A percentile compares a stretch with the other conserved stretches of the same genome.
Evolutionary conservation across 768 basidiomycete species (phyloP).

Genomic region (Suillus fuscotomentosus): DNA sequence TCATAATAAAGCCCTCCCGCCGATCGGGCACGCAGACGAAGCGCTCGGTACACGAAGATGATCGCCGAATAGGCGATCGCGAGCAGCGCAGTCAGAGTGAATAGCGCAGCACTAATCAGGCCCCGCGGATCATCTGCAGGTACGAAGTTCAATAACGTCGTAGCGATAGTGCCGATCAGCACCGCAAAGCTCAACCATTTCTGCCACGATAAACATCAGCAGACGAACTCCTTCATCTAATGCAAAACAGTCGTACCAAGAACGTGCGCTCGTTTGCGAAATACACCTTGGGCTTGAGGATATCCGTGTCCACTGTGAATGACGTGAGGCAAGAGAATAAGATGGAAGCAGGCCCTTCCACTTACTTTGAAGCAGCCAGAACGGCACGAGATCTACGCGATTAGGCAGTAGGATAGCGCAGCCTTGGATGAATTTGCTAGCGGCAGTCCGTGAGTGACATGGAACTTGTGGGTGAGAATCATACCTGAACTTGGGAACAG

Average conservation of each 20-base stretch:
- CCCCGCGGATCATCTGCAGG: conserved; percentile 70
- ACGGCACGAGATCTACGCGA: conserved; percentile 94
- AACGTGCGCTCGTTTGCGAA: conserved; percentile 96
- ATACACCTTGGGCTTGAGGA: conserved; percentile 94
- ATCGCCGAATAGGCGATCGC: conserved; percentile 85
- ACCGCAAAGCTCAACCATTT: conserved; percentile 90
- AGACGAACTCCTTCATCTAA: conserved; percentile 3
- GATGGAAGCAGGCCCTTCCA: background rate
- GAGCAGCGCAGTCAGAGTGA: conserved; percentile 86
- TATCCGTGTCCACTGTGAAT: conserved; percentile 84
- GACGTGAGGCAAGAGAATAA: conserved; percentile 1
- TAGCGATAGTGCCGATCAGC: conserved; percentile 86
- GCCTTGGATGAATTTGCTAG: conserved; percentile 92
- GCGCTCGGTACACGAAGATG: conserved; percentile 77
- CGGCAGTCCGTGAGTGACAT: conserved; percentile 6
- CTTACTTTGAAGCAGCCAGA: conserved; percentile 96
- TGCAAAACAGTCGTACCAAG: conserved; percentile 54
- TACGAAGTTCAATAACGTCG: conserved; percentile 85
- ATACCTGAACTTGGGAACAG: conserved; percentile 95
- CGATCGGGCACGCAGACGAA: conserved; percentile 62
- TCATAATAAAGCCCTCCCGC: conserved; percentile 89
- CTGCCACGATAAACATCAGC: conserved; percentile 35
- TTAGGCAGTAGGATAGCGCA: conserved; percentile 91
- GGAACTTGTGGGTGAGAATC: conserved; percentile 11
- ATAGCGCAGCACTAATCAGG: conserved; percentile 82